phyloP scores from a whole-genome alignment of 495 filamentous ascomycete species.

The Lasiosphaeris hirsuta region DNA sequence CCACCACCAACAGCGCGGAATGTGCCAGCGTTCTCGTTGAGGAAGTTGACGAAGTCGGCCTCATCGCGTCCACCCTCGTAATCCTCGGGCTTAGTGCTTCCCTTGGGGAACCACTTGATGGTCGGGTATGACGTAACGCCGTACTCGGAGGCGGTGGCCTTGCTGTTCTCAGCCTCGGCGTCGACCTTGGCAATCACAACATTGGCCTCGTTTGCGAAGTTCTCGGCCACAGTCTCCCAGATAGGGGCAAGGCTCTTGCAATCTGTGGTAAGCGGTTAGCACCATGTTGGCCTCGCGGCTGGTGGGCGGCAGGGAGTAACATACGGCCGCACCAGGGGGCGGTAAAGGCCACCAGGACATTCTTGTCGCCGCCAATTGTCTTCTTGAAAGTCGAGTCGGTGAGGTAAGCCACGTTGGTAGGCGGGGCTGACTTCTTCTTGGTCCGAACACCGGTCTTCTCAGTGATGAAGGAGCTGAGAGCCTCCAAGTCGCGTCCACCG shows the following conservation, averaged over 20 bases:
- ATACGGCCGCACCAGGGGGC: slow-evolving; percentile 96
- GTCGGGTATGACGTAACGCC: slow-evolving; percentile 86
- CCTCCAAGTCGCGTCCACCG: slow-evolving; percentile 84
- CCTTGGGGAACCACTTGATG: slow-evolving; percentile 96
- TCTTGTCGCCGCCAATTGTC: slow-evolving; percentile 76
- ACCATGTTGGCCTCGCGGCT: not conserved
- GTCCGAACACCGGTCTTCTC: slow-evolving; percentile 84
- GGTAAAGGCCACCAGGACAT: slow-evolving; percentile 94
- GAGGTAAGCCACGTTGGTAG: slow-evolving; percentile 74
- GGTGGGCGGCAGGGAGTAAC: slow-evolving; percentile 37
- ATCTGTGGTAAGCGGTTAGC: slow-evolving; percentile 57
- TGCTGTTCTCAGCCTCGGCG: slow-evolving; percentile 80
- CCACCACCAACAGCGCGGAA: slow-evolving; percentile 80
- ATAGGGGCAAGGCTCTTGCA: slow-evolving; percentile 91
- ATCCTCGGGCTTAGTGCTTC: slow-evolving; percentile 64
- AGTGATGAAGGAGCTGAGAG: slow-evolving; percentile 71
- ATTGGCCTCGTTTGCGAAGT: slow-evolving; percentile 71
- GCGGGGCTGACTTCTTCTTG: slow-evolving; percentile 62
- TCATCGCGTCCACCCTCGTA: slow-evolving; percentile 81
- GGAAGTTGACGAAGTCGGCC: slow-evolving; percentile 69
- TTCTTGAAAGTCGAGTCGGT: slow-evolving; percentile 76
- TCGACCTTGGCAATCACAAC: slow-evolving; percentile 94
- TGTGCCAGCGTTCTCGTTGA: slow-evolving; percentile 88
- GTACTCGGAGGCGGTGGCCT: slow-evolving; percentile 70
- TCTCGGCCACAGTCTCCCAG: slow-evolving; percentile 83